Evolutionary conservation across 352 stramenopile species (phyloP).

Genomic region (Phytopythium mirpurense): DNA sequence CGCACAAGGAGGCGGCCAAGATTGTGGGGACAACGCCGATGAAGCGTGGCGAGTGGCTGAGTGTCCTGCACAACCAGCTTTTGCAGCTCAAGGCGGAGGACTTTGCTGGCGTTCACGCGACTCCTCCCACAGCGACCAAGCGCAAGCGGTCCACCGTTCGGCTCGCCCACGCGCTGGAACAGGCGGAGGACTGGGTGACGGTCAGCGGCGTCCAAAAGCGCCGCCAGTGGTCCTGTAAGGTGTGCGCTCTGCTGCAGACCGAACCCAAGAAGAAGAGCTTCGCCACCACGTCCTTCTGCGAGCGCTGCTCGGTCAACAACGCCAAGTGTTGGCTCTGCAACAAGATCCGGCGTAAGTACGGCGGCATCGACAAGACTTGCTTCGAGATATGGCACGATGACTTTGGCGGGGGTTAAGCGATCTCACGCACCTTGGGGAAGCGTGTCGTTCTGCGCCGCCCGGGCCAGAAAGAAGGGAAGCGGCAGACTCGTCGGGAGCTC

Average conservation of each 20-base stretch:
- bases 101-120: constrained; percentile 5
- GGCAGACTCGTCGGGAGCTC: constrained; percentile 8
- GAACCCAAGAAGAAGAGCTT: constrained; percentile 13
- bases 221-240: constrained; percentile 11
- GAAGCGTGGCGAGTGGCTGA: not conserved
- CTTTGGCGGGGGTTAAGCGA: constrained; percentile 7
- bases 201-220: constrained; percentile 9
- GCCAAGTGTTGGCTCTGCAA: constrained; percentile 15
- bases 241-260: constrained; percentile 9
- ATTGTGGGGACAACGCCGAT: constrained; percentile 2
- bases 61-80: constrained; percentile 4
- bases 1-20: constrained; percentile 9
- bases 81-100: constrained; percentile 10
- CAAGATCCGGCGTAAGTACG: constrained; percentile 10
- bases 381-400: constrained; percentile 25
- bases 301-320: constrained; percentile 11
- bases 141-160: not conserved
- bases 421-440: constrained; percentile 12
- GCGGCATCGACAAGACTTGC: constrained; percentile 14
- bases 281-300: constrained; percentile 16
- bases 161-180: not conserved
- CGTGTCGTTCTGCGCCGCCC: constrained; percentile 14
- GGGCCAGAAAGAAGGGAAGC: constrained; percentile 2
- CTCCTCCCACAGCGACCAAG: not conserved
- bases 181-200: constrained; percentile 8